Conservation (phyloP, 2,329 filamentous ascomycete species). For the Leptographium lundbergii region DNA sequence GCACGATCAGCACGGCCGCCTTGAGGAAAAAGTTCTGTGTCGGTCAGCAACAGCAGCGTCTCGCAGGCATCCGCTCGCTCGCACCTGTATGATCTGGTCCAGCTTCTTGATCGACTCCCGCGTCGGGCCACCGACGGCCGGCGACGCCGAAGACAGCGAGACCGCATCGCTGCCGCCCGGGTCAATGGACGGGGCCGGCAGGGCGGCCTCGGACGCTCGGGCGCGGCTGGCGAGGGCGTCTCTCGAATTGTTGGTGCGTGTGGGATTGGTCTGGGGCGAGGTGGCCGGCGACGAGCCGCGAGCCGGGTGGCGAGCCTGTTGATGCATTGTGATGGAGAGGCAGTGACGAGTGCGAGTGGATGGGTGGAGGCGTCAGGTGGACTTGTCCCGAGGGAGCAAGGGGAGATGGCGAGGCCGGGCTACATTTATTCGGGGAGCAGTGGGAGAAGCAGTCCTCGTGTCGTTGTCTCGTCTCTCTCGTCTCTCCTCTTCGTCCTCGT, state of each 20-base stretch:
- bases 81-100: conserved; percentile 88
- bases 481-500: no score
- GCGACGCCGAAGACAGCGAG: conserved; percentile 19
- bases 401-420: conserved; percentile 1
- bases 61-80: no score
- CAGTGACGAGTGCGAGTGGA: background rate
- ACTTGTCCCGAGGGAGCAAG: background rate
- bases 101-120: conserved; percentile 65
- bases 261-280: conserved; percentile 58
- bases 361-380: no score
- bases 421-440: conserved; percentile 8
- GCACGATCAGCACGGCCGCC: conserved; percentile 70
- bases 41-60: background rate
- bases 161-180: conserved; percentile 24
- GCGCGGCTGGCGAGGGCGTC: conserved; percentile 37
- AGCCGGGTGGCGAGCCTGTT: conserved; percentile 67
- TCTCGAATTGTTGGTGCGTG: conserved; percentile 62
- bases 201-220: conserved; percentile 29
- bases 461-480: no score
- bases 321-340: conserved; percentile 59
- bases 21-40: conserved; percentile 85
- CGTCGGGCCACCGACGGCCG: conserved; percentile 28
- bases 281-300: conserved; percentile 60
- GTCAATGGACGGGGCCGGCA: conserved; percentile 14
- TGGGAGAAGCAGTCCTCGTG: no score